Percentiles rank a stretch among this genome's conserved stretches.
These are phyloP conservation scores for Cryptococcus sp. DNA, from an alignment of 1,284 basidiomycete genomes.

Conservation along the genomic window DNA sequence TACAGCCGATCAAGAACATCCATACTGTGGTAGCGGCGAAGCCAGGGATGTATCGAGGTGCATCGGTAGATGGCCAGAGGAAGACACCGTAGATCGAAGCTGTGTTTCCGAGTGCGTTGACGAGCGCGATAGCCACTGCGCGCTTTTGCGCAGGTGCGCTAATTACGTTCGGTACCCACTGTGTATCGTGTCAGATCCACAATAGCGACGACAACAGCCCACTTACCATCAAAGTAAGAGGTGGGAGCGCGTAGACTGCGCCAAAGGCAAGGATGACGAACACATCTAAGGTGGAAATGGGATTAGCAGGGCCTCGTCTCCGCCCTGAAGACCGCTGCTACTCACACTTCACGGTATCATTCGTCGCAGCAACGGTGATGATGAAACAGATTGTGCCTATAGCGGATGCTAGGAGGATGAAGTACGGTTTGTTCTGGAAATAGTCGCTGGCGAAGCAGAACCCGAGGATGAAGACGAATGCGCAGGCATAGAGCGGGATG, in stretches of 20 bases:
- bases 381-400: constrained; percentile 53
- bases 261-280: constrained; percentile 58
- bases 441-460: constrained; percentile 56
- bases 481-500: constrained; percentile 55
- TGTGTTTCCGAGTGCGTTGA: constrained; percentile 50
- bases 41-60: constrained; percentile 55
- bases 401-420: constrained; percentile 44
- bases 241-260: constrained; percentile 55
- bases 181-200: constrained; percentile 4
- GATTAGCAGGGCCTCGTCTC: background rate
- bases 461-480: constrained; percentile 50
- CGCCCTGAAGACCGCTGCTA: background rate
- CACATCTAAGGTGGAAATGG: constrained; percentile 33
- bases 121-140: constrained; percentile 52
- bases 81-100: constrained; percentile 57
- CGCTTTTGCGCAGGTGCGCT: constrained; percentile 52
- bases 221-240: constrained; percentile 34
- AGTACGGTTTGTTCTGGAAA: constrained; percentile 51
- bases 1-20: constrained; percentile 48
- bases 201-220: too few relatives aligned
- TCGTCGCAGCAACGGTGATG: constrained; percentile 48
- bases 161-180: constrained; percentile 54
- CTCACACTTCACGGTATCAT: constrained; percentile 50
- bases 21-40: constrained; percentile 53
- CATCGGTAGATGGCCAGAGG: constrained; percentile 55